Evolutionary conservation across 495 filamentous ascomycete species (phyloP), one percentile per base, ranked within the genome.

Genomic region (Aspergillus campestris): DNA sequence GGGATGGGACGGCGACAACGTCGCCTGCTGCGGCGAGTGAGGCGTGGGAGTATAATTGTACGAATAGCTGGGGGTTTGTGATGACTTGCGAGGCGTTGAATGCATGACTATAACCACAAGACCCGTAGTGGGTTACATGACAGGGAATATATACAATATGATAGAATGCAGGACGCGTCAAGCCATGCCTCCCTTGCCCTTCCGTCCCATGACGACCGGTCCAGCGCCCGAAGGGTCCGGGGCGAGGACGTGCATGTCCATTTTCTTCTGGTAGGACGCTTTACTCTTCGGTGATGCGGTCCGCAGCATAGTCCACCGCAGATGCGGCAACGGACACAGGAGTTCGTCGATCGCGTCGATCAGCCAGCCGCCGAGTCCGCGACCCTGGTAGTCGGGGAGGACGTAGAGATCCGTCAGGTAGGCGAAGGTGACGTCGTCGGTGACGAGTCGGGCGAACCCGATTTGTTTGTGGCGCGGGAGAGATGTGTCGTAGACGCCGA

Each of bases 361-460:
- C 45, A 86, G 53, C 80, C 80, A 89, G 8, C 58, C 64, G 0
- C 76, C 82, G 0, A 87, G 65, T 0, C 83, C 82, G n/a, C 69
- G 60, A 0, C 75, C 70, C 44, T 82, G 76, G 40, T 79, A 67
- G 40, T 74, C 66, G 0, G 66, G 55, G 0, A 78, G 45, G 6
- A 87, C 62, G 48, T 79, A 88, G 15, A 88, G 77, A 45, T 86
- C 84, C 8, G 83, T 83, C 15, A 86, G 63, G 52, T 84, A 87
- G n/a, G 70, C 80, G 48, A 83, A 75, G 0, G 81, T 81, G 8
- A 78, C 68, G 48, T 74, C 58, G 51, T 86, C 83, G 0, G 83
- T 88, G 18, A 86, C 58, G 6, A 84, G 55, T 7, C 83, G 71
- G 8, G 74, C 81, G 13, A 86, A 64, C 6, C 82, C 83, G 32